A percentile compares a stretch with the other conserved stretches of the same genome.
phyloP scores from a whole-genome alignment of 495 filamentous ascomycete genomes.

The Daldinia childiae region DNA sequence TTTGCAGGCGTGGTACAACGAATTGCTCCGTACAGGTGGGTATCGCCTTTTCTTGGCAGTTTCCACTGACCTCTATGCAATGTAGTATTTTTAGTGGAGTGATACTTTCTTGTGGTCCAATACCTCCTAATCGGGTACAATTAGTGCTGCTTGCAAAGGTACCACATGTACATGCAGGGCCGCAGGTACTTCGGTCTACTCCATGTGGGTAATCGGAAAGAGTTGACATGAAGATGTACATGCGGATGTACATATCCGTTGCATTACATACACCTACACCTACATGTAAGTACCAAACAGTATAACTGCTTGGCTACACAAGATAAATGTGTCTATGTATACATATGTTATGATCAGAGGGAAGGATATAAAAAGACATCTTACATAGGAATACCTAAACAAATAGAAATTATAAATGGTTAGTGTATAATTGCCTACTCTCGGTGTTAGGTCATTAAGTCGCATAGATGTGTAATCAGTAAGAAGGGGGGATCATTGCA shows the following conservation, averaged over 20 bases:
- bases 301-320: constrained; percentile 27
- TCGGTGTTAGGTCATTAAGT: constrained; percentile 2
- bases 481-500: not conserved
- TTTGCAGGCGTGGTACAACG: constrained; percentile 1
- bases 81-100: constrained; percentile 25
- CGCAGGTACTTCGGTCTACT: constrained; percentile 31
- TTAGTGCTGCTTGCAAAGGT: not conserved
- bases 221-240: not conserved
- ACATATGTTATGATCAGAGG: not conserved
- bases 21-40: constrained; percentile 40
- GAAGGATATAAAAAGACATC: not conserved
- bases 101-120: constrained; percentile 5
- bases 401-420: not conserved
- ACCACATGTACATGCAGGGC: constrained; percentile 3
- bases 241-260: constrained; percentile 10
- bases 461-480: not conserved
- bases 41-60: constrained; percentile 40
- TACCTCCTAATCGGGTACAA: constrained; percentile 3
- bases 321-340: not conserved
- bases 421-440: not conserved
- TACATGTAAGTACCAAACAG: constrained; percentile 22
- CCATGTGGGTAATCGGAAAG: constrained; percentile 1
- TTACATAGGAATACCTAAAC: not conserved
- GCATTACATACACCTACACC: constrained; percentile 18
- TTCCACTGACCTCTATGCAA: constrained; percentile 29